A percentile compares a stretch with the other conserved stretches of the same genome.
Evolutionary conservation across 495 filamentous ascomycete species (phyloP).

Genomic region (Penicillium macrosclerotiorum): DNA sequence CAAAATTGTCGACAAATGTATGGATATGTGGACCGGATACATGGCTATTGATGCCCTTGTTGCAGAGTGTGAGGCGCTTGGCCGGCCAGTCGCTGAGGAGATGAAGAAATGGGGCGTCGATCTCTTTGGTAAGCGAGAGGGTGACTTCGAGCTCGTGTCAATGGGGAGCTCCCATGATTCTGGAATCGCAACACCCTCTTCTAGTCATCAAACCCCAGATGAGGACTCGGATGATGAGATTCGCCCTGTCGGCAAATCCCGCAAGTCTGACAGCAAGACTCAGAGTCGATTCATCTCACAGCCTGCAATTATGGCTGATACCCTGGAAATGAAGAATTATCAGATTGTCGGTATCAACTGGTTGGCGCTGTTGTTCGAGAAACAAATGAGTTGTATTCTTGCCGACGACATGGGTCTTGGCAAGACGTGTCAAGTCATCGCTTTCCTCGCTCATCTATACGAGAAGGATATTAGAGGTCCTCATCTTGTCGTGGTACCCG

Average conservation of each 20-base stretch:
- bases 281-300: constrained; percentile 57
- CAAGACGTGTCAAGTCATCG: constrained; percentile 95
- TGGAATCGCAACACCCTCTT: constrained; percentile 67
- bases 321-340: constrained; percentile 80
- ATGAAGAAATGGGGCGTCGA: constrained; percentile 81
- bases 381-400: constrained; percentile 79
- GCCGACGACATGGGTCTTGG: constrained; percentile 98
- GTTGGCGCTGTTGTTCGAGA: constrained; percentile 76
- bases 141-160: constrained; percentile 66
- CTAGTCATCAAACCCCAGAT: constrained; percentile 42
- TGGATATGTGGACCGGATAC: constrained; percentile 70
- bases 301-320: constrained; percentile 68
- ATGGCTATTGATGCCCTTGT: constrained; percentile 81
- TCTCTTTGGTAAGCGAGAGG: constrained; percentile 62
- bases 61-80: constrained; percentile 64
- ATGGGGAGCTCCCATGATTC: constrained; percentile 59
- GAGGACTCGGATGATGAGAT: constrained; percentile 45
- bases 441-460: constrained; percentile 80
- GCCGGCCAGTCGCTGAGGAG: constrained; percentile 61
- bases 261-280: constrained; percentile 26
- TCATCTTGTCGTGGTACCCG: constrained; percentile 85
- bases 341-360: constrained; percentile 95
- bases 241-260: constrained; percentile 32
- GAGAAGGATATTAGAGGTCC: constrained; percentile 68
- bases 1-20: constrained; percentile 67